These are phyloP conservation scores for Bocquillonia castaneifolia DNA, from an alignment of 441 rosid species.

Conservation along the genomic window DNA sequence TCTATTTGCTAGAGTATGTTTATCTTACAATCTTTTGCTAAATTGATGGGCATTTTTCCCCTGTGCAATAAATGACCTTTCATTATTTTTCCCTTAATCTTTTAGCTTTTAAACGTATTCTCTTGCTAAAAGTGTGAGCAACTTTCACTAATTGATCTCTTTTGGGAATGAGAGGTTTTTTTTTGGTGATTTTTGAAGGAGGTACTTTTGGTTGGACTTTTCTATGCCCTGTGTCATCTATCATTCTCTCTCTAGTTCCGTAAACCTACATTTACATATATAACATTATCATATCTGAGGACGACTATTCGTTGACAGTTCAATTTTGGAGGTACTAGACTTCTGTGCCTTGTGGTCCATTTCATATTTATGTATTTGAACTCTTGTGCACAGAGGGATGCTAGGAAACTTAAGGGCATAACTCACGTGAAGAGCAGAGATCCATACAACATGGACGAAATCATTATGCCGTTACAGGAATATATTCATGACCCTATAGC, in stretches of 20 bases:
- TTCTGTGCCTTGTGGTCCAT: neutral
- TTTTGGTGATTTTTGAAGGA: constrained; percentile 1
- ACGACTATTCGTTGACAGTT: neutral
- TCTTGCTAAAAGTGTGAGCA: neutral
- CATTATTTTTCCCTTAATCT: neutral
- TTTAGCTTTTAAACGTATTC: neutral
- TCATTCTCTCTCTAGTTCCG: neutral
- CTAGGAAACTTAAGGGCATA: constrained; percentile 45
- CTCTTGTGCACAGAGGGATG: constrained; percentile 60
- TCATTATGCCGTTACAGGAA: constrained; percentile 77
- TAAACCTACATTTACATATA: neutral
- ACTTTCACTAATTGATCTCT: neutral
- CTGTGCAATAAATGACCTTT: neutral
- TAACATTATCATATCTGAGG: neutral
- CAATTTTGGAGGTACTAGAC: neutral
- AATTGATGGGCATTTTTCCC: constrained; percentile 1
- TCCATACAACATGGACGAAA: constrained; percentile 73
- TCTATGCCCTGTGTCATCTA: neutral
- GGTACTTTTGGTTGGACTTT: neutral
- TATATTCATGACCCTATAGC: constrained; percentile 65
- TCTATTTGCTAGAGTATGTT: constrained; percentile 76
- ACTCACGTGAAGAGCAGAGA: constrained; percentile 38
- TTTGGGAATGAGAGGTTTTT: neutral
- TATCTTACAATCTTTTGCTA: constrained; percentile 13
- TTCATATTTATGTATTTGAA: constrained; percentile 4